phyloP scores from a whole-genome alignment of 768 basidiomycete species.

The Kwoniella dendrophila region DNA sequence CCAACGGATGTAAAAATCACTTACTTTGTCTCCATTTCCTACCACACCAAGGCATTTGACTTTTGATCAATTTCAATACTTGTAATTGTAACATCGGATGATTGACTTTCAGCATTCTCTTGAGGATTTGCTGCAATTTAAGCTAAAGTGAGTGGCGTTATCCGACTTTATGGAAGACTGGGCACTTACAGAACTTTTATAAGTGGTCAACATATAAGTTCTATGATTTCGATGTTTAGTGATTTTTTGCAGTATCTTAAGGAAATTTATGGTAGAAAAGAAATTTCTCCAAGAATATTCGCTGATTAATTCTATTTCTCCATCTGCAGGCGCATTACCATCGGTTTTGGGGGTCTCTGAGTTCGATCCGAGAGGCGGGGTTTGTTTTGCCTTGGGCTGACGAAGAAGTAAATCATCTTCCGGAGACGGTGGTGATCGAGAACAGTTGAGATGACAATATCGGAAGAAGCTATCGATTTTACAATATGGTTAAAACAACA shows the following conservation, averaged over 20 bases:
- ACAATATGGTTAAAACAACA: neutral
- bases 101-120: conserved; percentile 88
- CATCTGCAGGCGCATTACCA: conserved; percentile 59
- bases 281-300: conserved; percentile 99
- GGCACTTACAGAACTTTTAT: conserved; percentile 85
- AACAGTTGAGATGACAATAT: conserved; percentile 79
- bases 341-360: conserved; percentile 3
- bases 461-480: conserved; percentile 78
- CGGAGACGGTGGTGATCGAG: conserved; percentile 63
- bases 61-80: conserved; percentile 95
- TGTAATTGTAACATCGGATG: conserved; percentile 94
- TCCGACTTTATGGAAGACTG: too few relatives aligned
- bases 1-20: conserved; percentile 32
- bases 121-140: conserved; percentile 78
- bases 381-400: conserved; percentile 19
- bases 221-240: conserved; percentile 92
- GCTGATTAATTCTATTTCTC: conserved; percentile 87
- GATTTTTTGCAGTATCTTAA: conserved; percentile 95
- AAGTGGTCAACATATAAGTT: conserved; percentile 93
- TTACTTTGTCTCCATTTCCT: conserved; percentile 96
- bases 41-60: conserved; percentile 96
- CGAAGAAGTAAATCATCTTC: conserved; percentile 70
- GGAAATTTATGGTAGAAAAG: conserved; percentile 94
- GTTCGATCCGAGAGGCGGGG: conserved; percentile 11
- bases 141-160: conserved; percentile 1